phyloP scores from a whole-genome alignment of 495 filamentous ascomycete genomes.

The Aspergillus coremiiformis region DNA sequence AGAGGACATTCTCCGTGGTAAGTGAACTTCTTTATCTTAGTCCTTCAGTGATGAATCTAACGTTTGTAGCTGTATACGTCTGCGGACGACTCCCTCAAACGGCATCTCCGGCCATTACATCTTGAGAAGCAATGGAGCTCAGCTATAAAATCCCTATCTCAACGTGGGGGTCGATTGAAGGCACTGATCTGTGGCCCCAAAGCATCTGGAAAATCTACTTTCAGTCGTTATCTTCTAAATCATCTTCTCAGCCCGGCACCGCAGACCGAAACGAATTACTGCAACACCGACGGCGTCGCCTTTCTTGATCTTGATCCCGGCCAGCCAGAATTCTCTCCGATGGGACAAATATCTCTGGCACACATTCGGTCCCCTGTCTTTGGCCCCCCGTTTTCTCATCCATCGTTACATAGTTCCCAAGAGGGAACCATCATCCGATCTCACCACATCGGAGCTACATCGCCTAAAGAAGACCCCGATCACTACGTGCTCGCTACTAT shows the following conservation, averaged over 20 bases:
- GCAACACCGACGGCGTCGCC: conserved; percentile 42
- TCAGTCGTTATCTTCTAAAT: conserved; percentile 69
- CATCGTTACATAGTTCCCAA: conserved; percentile 31
- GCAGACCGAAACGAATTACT: conserved; percentile 26
- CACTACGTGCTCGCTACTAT: conserved; percentile 61
- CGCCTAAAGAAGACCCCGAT: conserved; percentile 60
- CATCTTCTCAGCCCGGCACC: conserved; percentile 53
- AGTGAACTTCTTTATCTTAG: conserved; percentile 6
- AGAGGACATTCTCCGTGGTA: conserved; percentile 41
- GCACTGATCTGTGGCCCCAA: conserved; percentile 72
- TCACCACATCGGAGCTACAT: conserved; percentile 66
- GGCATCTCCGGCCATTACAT: conserved; percentile 52
- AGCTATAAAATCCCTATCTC: conserved; percentile 36
- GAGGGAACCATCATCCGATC: conserved; percentile 47
- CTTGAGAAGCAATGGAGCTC: conserved; percentile 57
- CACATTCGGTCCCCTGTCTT: conserved; percentile 57
- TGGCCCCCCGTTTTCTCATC: conserved; percentile 69
- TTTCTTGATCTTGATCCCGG: conserved; percentile 79
- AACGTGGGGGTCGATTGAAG: conserved; percentile 28
- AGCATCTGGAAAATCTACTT: conserved; percentile 80
- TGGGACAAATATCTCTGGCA: conserved; percentile 69
- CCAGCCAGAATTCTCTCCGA: conserved; percentile 73
- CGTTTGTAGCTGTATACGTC: conserved; percentile 36
- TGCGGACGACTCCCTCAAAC: conserved; percentile 40
- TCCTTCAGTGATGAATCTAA: conserved; percentile 4